These are phyloP conservation scores for Hemisphaericaspora lyxosophila DNA, from an alignment of 1,139 yeast genomes.

Conservation along the genomic window DNA sequence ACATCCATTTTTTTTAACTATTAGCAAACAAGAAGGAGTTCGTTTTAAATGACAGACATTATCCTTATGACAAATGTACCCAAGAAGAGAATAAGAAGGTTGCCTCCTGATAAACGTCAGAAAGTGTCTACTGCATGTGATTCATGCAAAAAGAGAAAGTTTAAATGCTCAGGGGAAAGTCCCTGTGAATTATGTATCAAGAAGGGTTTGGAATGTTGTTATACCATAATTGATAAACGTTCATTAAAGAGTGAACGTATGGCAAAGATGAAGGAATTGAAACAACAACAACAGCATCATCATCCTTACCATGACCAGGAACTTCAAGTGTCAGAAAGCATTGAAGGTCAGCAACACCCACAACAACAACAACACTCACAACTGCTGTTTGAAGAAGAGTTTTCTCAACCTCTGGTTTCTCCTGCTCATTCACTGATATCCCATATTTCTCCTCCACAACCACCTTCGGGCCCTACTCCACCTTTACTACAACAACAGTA, in stretches of 20 bases:
- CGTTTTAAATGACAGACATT: too few relatives aligned
- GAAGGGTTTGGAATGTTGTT: constrained; percentile 25
- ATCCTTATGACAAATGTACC: too few relatives aligned
- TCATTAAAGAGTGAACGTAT: constrained; percentile 29
- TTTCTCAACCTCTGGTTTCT: constrained; percentile 1
- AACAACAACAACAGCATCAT: constrained; percentile 3
- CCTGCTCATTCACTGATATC: neutral
- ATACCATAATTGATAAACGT: constrained; percentile 27
- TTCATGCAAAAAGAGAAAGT: constrained; percentile 38
- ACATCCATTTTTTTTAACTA: too few relatives aligned
- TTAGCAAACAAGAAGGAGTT: too few relatives aligned
- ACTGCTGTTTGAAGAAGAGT: constrained; percentile 1
- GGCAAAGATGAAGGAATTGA: constrained; percentile 15
- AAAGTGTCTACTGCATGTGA: constrained; percentile 44
- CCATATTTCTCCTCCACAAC: constrained; percentile 3
- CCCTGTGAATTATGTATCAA: constrained; percentile 30
- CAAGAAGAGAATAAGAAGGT: constrained; percentile 17
- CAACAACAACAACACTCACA: constrained; percentile 2
- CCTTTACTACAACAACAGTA: constrained; percentile 3
- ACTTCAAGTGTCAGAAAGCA: too few relatives aligned
- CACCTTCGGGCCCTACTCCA: neutral
- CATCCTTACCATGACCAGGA: too few relatives aligned
- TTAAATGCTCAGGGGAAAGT: constrained; percentile 30
- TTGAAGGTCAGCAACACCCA: constrained; percentile 8
- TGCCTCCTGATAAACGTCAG: constrained; percentile 26